Base-by-base conservation (phyloP, 2,329 filamentous ascomycete genomes). In the Phoma sp. region DNA sequence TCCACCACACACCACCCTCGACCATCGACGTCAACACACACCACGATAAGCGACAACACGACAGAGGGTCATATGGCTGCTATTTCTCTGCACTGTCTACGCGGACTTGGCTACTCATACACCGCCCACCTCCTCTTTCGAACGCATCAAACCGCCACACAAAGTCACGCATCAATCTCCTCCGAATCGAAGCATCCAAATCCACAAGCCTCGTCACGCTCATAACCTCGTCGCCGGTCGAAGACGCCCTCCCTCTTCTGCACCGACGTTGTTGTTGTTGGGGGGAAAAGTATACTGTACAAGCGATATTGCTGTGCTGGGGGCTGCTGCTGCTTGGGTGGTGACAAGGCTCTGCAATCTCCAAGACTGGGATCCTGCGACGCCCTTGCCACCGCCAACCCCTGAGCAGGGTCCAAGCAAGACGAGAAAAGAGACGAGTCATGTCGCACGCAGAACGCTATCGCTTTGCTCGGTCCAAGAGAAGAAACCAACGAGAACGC, bases 201-300 rank as follows among this genome's bases (percentile, higher is more conserved):
- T 52, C 58, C 51, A 46, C 59, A 58, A 59, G 55, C 57, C 57
- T 67, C 61, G 49, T 66, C 64, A 24, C 40, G 45, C 33, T 51
- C 55, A 37, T 55, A 48, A 67, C 49, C 36, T 63, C 65, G 49
- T 65, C 43, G 63, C 51, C 58, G 37, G 19, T 9, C n/a, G 5
- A 39, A 35, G 24, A 45, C 39, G 35, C 52, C 17, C 43, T 46
- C 38, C 25, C 21, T 32, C 41, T 43, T 21, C 24, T 38, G 19
- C 46, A n/a, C 52, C 41, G 43, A 36, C 12, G n/a, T 13, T 25
- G 45, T 36, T 36, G 39, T 43, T 22, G 45, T 36, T 36, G 43
- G 39, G 37, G 33, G 17, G 21, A 50, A 49, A 58, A 60, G 57
- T 50, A 60, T 67, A 64, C 57, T 67, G 51, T 67, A 67, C 65